A percentile compares a stretch with the other conserved stretches of the same genome.
Evolutionary conservation across 177 flowering plant genomes (phyloP).

Genomic region (Vitis hybrid): DNA sequence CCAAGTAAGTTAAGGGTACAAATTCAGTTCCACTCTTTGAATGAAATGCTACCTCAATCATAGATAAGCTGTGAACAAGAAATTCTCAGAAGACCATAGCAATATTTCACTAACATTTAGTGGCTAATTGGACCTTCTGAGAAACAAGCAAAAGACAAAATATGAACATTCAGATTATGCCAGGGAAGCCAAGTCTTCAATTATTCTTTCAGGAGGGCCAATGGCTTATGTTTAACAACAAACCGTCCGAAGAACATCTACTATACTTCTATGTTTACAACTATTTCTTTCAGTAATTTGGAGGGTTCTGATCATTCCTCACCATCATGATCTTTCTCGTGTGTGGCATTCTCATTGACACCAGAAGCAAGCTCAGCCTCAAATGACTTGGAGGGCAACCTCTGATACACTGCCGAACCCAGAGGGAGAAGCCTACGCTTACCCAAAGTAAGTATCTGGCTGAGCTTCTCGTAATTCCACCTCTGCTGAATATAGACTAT

Average conservation of each 20-base stretch:
- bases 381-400: slow-evolving; percentile 51
- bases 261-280: background rate
- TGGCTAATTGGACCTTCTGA: background rate
- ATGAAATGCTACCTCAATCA: too few relatives aligned
- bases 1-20: too few relatives aligned
- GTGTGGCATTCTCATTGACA: slow-evolving; percentile 24
- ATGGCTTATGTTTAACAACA: too few relatives aligned
- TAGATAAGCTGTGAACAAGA: too few relatives aligned
- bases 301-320: slow-evolving; percentile 17
- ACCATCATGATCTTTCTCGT: slow-evolving; percentile 15
- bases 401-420: slow-evolving; percentile 60
- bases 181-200: background rate
- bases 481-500: slow-evolving; percentile 73
- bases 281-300: background rate
- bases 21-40: too few relatives aligned
- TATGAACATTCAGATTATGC: slow-evolving; percentile 4
- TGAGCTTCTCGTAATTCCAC: slow-evolving; percentile 61
- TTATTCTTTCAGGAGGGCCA: too few relatives aligned
- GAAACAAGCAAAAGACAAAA: background rate
- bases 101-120: too few relatives aligned
- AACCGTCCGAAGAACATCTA: background rate
- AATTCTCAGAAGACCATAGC: too few relatives aligned
- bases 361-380: slow-evolving; percentile 79
- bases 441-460: slow-evolving; percentile 34
- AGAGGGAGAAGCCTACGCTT: slow-evolving; percentile 50